A percentile compares a stretch with the other conserved stretches of the same genome.
Evolutionary conservation across 495 filamentous ascomycete species (phyloP).

Genomic region (Neurospora cerealis): DNA sequence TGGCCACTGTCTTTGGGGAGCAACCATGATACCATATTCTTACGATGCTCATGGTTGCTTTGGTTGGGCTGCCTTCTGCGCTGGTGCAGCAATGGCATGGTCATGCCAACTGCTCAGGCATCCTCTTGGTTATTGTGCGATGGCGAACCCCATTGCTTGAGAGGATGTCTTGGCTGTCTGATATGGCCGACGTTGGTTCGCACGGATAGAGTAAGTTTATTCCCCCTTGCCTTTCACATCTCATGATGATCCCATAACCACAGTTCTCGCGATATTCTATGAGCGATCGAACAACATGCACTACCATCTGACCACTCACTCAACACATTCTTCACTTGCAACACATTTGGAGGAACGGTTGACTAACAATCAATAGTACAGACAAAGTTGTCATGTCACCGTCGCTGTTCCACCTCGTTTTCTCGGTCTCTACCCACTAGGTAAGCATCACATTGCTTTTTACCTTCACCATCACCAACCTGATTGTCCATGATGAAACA

Average conservation of each 20-base stretch:
- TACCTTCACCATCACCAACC: not conserved
- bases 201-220: constrained; percentile 7
- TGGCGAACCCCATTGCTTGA: not conserved
- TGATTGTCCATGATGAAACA: constrained; percentile 62
- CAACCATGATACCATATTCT: not conserved
- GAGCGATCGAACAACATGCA: constrained; percentile 98
- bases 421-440: not conserved
- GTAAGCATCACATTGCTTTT: constrained; percentile 10
- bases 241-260: constrained; percentile 48
- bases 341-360: constrained; percentile 7
- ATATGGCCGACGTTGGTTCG: not conserved
- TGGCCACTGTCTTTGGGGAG: not conserved
- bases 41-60: not conserved
- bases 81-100: not conserved
- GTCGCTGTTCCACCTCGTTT: not conserved
- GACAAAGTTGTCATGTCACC: not conserved
- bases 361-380: constrained; percentile 12
- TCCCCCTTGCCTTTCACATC: not conserved
- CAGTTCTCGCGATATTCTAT: constrained; percentile 60
- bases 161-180: not conserved
- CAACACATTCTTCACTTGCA: constrained; percentile 14
- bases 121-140: not conserved
- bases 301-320: constrained; percentile 80
- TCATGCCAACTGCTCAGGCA: not conserved
- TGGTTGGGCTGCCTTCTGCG: not conserved